phyloP scores from a whole-genome alignment of 1,139 yeast species.

The Diutina scorzettiae region DNA sequence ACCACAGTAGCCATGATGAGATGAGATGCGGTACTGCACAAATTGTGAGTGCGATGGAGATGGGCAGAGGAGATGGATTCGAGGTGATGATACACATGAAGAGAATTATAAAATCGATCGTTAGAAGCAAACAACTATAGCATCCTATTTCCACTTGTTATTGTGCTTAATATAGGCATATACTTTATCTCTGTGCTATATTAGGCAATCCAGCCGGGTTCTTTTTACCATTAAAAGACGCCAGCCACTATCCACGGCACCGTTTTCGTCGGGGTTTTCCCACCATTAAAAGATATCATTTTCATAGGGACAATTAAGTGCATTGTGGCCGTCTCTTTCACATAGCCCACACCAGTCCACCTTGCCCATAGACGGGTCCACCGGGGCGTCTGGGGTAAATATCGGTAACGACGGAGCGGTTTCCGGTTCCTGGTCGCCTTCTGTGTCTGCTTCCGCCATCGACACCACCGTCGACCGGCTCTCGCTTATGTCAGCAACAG shows the following conservation, averaged over 20 bases:
- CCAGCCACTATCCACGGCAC: too few species aligned
- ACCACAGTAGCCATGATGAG: constrained; percentile 72
- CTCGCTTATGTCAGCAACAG: background rate
- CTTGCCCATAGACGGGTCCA: constrained; percentile 68
- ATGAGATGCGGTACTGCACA: background rate
- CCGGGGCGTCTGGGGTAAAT: constrained; percentile 34
- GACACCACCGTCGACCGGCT: background rate
- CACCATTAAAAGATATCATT: constrained; percentile 38
- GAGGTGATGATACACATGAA: too few species aligned
- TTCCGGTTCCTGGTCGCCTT: background rate
- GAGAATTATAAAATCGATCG: too few species aligned
- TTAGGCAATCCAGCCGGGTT: too few species aligned
- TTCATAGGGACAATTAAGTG: constrained; percentile 80
- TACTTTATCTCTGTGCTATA: too few species aligned
- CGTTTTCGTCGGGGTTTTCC: too few species aligned
- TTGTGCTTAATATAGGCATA: too few species aligned
- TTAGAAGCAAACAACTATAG: too few species aligned
- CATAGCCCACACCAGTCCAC: constrained; percentile 85
- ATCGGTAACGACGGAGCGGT: constrained; percentile 25
- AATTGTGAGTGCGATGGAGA: too few species aligned
- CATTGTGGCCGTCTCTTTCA: constrained; percentile 80
- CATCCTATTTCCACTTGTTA: too few species aligned
- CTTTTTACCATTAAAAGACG: too few species aligned
- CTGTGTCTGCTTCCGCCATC: background rate
- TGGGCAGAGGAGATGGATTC: too few species aligned